Evolutionary conservation across 495 filamentous ascomycete species (phyloP).

Genomic region (Daldinia loculata): DNA sequence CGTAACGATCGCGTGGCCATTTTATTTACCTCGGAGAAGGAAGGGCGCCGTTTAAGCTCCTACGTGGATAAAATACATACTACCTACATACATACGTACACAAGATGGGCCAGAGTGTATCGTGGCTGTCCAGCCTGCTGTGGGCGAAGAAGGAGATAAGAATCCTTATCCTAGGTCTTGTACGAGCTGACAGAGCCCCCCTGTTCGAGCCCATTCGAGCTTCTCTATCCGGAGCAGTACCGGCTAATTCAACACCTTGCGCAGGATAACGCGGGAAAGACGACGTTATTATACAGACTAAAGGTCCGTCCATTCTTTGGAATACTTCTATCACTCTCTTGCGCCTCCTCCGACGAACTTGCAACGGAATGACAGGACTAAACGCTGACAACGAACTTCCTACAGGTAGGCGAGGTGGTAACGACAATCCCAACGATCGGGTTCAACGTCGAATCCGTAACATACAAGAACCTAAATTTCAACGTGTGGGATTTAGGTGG

Average conservation of each 20-base stretch:
- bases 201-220: slow-evolving; percentile 32
- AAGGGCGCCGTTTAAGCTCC: slow-evolving; percentile 8
- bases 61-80: slow-evolving; percentile 9
- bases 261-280: slow-evolving; percentile 98
- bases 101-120: slow-evolving; percentile 83
- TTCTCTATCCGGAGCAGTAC: slow-evolving; percentile 17
- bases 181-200: slow-evolving; percentile 56
- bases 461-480: slow-evolving; percentile 96
- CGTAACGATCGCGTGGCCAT: slow-evolving; percentile 31
- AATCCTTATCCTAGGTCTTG: slow-evolving; percentile 94
- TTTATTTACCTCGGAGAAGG: not conserved
- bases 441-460: slow-evolving; percentile 98
- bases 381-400: slow-evolving; percentile 16
- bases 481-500: slow-evolving; percentile 99
- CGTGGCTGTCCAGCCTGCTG: slow-evolving; percentile 75
- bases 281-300: slow-evolving; percentile 92
- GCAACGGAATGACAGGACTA: not conserved
- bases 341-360: not conserved
- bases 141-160: slow-evolving; percentile 97
- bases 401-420: slow-evolving; percentile 95
- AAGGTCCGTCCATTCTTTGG: slow-evolving; percentile 68
- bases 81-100: slow-evolving; percentile 20
- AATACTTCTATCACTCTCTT: not conserved
- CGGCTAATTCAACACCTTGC: slow-evolving; percentile 28
- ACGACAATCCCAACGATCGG: slow-evolving; percentile 99